Evolutionary conservation across 805 yeast species (phyloP), one percentile per base, ranked within the genome.

Genomic region (Candida ascalaphidarum): DNA sequence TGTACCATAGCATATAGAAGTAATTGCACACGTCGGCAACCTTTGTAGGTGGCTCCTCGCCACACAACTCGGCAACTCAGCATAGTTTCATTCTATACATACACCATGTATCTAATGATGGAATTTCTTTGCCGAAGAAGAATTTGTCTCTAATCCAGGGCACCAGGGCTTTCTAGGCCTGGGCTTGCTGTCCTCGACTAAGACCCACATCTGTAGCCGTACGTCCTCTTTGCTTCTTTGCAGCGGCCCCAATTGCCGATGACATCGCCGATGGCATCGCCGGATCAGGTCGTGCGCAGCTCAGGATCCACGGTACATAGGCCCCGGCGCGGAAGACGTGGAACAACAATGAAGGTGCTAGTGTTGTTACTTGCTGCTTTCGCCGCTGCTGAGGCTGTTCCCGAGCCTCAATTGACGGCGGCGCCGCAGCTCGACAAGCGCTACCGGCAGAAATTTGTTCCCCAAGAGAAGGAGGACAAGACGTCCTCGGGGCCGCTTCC

Each of bases 31-130:
- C n/a, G n/a, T n/a, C n/a, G n/a, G n/a, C n/a, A n/a, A n/a, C n/a
- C n/a, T n/a, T n/a, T n/a, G n/a, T n/a, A n/a, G n/a, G n/a, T n/a
- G n/a, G n/a, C n/a, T n/a, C n/a, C n/a, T n/a, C n/a, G n/a, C n/a
- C n/a, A n/a, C n/a, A n/a, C n/a, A n/a, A n/a, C n/a, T n/a, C n/a
- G n/a, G n/a, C 58, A 53, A 46, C 60, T 57, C 44, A 58, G 65
- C 67, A 61, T 61, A 61, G 67, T 61, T 58, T 61, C 67, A 56
- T 60, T 50, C 33, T 38, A 52, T 53, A 50, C 52, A 30, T 23
- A 29, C 28, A n/a, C 47, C 40, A 41, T 58, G 61, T 55, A 54
- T 51, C 44, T 34, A 55, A 60, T 58, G 67, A 60, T 60, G 67
- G 67, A 58, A 55, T 51, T 54, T 50, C 37, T 46, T 55, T 60